Conservation (phyloP, 371 early-diverging fungal genomes). For the Mucor racemosus region DNA sequence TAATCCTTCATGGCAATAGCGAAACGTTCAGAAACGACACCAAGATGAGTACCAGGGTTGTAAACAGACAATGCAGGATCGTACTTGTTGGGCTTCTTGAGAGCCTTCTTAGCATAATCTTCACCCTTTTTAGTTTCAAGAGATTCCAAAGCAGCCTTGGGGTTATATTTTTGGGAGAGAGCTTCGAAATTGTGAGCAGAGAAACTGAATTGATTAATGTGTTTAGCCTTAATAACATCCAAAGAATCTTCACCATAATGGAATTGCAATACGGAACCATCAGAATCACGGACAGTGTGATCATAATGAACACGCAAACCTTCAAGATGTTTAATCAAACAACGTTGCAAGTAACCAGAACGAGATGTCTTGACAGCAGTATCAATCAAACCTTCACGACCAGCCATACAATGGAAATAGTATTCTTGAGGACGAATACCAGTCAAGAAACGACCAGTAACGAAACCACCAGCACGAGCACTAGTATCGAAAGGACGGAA, state of each 20-base stretch:
- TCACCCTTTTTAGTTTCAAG: conserved; percentile 83
- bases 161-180: conserved; percentile 81
- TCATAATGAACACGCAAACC: conserved; percentile 97
- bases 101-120: conserved; percentile 78
- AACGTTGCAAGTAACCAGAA: conserved; percentile 99
- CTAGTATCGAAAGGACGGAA: conserved; percentile 90
- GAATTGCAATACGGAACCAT: conserved; percentile 97
- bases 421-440: conserved; percentile 97
- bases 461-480: conserved; percentile 97
- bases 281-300: conserved; percentile 94
- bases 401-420: conserved; percentile 99
- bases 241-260: conserved; percentile 99
- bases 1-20: conserved; percentile 70
- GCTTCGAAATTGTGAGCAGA: conserved; percentile 90
- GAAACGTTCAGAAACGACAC: conserved; percentile 91
- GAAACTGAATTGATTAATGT: conserved; percentile 91
- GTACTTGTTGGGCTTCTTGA: conserved; percentile 77
- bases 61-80: conserved; percentile 82
- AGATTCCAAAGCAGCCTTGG: conserved; percentile 68
- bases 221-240: conserved; percentile 96
- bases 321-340: conserved; percentile 99
- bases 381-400: conserved; percentile 99
- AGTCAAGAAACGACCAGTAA: conserved; percentile 99
- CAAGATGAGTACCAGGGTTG: conserved; percentile 85
- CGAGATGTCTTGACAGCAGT: conserved; percentile 99